Conservation (phyloP, 441 rosid genomes). For the Arabidopsis lyrata region DNA sequence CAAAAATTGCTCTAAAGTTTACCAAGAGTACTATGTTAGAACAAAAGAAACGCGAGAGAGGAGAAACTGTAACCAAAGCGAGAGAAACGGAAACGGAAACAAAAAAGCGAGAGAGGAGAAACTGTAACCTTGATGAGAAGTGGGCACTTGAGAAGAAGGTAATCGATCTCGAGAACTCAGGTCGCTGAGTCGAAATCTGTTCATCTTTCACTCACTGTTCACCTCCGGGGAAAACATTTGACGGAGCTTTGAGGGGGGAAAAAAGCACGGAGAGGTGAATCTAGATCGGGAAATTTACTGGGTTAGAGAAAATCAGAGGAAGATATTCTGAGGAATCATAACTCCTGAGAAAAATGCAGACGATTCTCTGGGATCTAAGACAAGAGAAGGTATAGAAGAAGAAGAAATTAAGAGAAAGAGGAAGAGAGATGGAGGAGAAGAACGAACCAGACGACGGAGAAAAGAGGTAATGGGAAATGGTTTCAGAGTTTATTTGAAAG, state of each 20-base stretch:
- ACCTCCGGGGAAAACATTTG: conserved; percentile 14
- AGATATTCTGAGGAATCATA: conserved; percentile 43
- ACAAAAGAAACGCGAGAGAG: neutral
- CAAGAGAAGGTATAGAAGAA: conserved; percentile 22
- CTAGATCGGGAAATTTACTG: conserved; percentile 41
- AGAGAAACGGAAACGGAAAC: neutral
- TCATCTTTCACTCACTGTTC: conserved; percentile 56
- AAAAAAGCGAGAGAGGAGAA: neutral
- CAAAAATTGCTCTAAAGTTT: neutral
- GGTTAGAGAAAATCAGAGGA: conserved; percentile 38
- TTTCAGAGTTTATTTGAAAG: conserved; percentile 28
- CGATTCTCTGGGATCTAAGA: conserved; percentile 17
- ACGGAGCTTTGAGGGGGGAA: neutral
- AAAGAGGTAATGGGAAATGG: neutral
- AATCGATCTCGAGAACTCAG: conserved; percentile 46
- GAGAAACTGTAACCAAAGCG: conserved; percentile 49
- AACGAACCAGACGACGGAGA: conserved; percentile 16
- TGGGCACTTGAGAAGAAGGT: conserved; percentile 31
- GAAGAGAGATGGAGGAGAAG: neutral
- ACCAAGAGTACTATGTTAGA: neutral
- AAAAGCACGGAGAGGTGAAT: conserved; percentile 29
- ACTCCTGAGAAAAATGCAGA: conserved; percentile 3
- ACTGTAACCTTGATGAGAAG: conserved; percentile 49
- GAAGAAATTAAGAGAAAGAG: conserved; percentile 18
- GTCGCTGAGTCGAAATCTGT: conserved; percentile 46